Evolutionary conservation across 768 basidiomycete genomes (phyloP).

Genomic region (Podaxis sp.): DNA sequence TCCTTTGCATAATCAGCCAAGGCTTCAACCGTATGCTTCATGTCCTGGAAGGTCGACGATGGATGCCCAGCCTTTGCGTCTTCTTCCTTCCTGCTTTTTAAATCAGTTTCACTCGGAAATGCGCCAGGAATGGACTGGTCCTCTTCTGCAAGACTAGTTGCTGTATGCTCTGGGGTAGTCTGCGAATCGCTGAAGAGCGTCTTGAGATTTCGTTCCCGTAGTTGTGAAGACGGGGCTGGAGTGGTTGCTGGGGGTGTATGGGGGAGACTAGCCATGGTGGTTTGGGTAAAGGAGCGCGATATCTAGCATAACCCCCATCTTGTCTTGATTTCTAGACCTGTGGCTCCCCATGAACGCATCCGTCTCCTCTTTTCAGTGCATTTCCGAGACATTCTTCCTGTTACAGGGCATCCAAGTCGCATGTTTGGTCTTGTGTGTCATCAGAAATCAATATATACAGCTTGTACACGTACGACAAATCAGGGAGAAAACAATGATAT

Average conservation of each 20-base stretch:
- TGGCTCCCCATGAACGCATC: slow-evolving; percentile 3
- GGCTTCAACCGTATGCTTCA: neutral
- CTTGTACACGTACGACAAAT: neutral
- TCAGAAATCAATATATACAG: neutral
- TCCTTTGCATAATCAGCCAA: slow-evolving; percentile 10
- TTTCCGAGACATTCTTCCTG: slow-evolving; percentile 3
- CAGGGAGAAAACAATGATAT: neutral
- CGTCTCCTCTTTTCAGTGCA: neutral
- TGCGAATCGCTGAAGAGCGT: neutral
- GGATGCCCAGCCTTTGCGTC: neutral
- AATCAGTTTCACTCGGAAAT: neutral
- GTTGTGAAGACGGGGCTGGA: neutral
- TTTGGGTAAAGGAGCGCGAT: neutral
- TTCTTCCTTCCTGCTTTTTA: neutral
- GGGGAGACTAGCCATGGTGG: slow-evolving; percentile 9
- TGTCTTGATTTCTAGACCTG: slow-evolving; percentile 11
- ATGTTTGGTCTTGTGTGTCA: neutral
- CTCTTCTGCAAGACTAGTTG: neutral
- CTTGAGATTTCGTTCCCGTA: neutral
- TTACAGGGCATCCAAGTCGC: neutral
- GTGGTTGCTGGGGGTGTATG: neutral
- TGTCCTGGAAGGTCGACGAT: neutral
- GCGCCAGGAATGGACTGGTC: neutral
- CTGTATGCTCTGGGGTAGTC: neutral
- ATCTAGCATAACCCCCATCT: no score